Base-by-base conservation (phyloP, 805 yeast species). In the Komagataella kurtzmanii region DNA sequence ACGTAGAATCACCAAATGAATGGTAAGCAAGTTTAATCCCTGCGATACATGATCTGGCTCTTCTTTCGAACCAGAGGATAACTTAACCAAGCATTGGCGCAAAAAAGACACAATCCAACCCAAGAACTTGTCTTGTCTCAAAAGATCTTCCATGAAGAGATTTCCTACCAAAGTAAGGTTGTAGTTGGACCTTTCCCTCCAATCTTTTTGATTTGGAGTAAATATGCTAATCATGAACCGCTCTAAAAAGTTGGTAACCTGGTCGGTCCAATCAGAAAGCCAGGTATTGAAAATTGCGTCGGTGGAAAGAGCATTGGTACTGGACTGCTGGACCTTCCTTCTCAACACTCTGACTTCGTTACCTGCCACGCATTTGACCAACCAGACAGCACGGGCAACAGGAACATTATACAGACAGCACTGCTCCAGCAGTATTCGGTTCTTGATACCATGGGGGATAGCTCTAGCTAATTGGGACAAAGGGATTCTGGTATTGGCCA, bases 191-290 rank as follows among this genome's bases (percentile, higher is more conserved):
- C 76, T 77, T 6, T 58, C 58, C 59, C 73, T 74, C 81, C 79
- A 77, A 1, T 63, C 55, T 51, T 52, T 10, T 23, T 30, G 6
- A 56, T 50, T 40, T 19, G 47, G n/a, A 6, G 49, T 44, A 24
- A 61, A 64, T 57, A 68, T 68, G 14, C 74, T 77, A 46, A 71
- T 68, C 21, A 81, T 69, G 23, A 76, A 69, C 55, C 73, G 72
- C 55, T 75, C 80, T 10, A 83, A 58, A 57, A 73, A 85, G 52
- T 77, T 81, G 2, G 81, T 73, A 14, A 90, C 81, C 56, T 86
- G 95, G 46, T 81, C 85, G 0, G 97, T 86, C 98, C 98, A 91
- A 61, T 88, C 96, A 53, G 78, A 79, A 17, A 83, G 70, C 88
- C 97, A 84, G 49, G 74, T 77, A 21, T 67, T 63, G 46, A 45